Evolutionary conservation across 1,284 basidiomycete species (phyloP), one percentile per base, ranked within the genome.

Genomic region (Puccinia hordei): DNA sequence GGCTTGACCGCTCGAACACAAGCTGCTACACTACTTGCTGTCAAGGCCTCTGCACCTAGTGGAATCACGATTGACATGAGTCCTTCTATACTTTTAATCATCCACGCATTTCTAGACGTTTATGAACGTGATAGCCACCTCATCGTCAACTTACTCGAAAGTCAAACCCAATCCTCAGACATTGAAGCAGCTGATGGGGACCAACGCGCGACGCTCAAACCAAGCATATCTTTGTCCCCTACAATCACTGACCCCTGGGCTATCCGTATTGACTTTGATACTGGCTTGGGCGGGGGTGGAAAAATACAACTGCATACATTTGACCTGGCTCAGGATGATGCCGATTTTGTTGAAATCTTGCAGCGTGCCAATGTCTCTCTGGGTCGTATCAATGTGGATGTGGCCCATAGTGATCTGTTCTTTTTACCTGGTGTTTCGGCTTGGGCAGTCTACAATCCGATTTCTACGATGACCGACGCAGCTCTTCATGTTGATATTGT

Each of bases 21-120:
- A 59, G 72, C 72, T 19, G 30, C 72, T 41, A 73, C 72, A 9
- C 22, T 73, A 22, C 57, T 73, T 27, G 24, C 72, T 51, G 72
- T 73, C 41, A 73, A 73, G 41, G 72, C 72, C 35, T 73, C 72
- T 33, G 72, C 72, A 73, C 72, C 72, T 53, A 73, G 72, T 59
- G 53, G 72, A 38, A 73, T 73, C 49, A 73, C 72, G 15, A 73
- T 73, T 27, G 72, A 73, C 35, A 55, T 73, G 30, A 73, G 72
- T 33, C 72, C 72, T 19, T 57, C 72, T 9, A 73, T 73, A 1
- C 38, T 73, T n/a, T 24, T 73, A 30, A 73, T 73, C 5, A 38
- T 73, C 24, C 53, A 61, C 46, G 57, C 72, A 59, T 73, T 73
- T 61, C 55, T 73, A 30, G 72, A 73, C 44, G 72, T 73, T 30